A percentile compares a stretch with the other conserved stretches of the same genome.
phyloP scores from a whole-genome alignment of 306 rosid genomes.

The Dryas octopetala region DNA sequence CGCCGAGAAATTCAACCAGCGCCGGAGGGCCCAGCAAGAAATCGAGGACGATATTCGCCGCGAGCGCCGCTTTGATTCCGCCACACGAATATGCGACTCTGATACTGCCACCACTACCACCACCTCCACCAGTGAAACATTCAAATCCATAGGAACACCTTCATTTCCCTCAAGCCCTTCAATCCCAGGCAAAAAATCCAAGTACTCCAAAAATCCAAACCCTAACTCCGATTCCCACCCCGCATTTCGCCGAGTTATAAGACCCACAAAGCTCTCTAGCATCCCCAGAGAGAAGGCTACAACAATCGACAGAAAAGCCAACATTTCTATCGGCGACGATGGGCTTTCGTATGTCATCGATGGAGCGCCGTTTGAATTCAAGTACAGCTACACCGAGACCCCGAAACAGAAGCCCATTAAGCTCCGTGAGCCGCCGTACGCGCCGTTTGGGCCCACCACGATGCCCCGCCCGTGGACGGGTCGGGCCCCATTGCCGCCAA shows the following conservation, averaged over 20 bases:
- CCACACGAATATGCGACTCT: constrained; percentile 31
- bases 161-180: constrained; percentile 69
- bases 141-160: constrained; percentile 57
- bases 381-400: constrained; percentile 93
- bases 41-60: constrained; percentile 76
- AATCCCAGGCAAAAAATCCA: constrained; percentile 66
- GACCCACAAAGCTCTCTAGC: constrained; percentile 27
- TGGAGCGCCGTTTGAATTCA: constrained; percentile 91
- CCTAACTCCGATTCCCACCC: constrained; percentile 48
- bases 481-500: constrained; percentile 73
- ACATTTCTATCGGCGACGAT: constrained; percentile 57
- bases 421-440: constrained; percentile 67
- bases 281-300: constrained; percentile 26
- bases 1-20: constrained; percentile 62
- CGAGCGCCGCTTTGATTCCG: constrained; percentile 60
- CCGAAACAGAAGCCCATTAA: constrained; percentile 70
- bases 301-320: constrained; percentile 31
- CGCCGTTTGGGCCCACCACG: constrained; percentile 73
- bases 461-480: constrained; percentile 86
- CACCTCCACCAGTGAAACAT: constrained; percentile 17
- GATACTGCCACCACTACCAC: constrained; percentile 17
- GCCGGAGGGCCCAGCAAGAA: constrained; percentile 55
- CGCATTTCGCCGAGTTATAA: constrained; percentile 39
- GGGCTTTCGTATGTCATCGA: constrained; percentile 54
- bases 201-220: constrained; percentile 54